These are phyloP conservation scores for Cardiospermum halicacabum DNA, from an alignment of 345 rosid species.

Conservation along the genomic window DNA sequence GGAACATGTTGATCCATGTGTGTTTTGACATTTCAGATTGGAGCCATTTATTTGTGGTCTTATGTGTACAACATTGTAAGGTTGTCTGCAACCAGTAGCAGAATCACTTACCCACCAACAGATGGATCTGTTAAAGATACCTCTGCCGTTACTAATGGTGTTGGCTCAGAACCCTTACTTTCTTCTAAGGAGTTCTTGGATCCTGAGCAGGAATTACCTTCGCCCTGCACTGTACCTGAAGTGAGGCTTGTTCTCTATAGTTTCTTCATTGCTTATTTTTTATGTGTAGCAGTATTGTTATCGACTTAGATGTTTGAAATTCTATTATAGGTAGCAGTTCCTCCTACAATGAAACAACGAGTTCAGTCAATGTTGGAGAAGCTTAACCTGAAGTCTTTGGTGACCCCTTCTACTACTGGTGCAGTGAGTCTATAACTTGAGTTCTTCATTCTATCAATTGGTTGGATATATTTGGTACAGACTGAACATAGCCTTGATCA, in stretches of 20 bases:
- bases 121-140: constrained; percentile 19
- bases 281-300: background rate
- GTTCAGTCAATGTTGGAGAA: constrained; percentile 15
- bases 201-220: constrained; percentile 8
- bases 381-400: constrained; percentile 39
- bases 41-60: constrained; percentile 61
- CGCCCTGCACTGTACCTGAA: constrained; percentile 9
- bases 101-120: background rate
- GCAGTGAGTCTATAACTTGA: constrained; percentile 32
- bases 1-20: constrained; percentile 4
- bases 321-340: constrained; percentile 24
- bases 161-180: constrained; percentile 41
- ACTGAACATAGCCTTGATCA: background rate
- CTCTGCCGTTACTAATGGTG: constrained; percentile 18
- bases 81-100: constrained; percentile 21
- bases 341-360: constrained; percentile 23
- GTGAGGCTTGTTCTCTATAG: constrained; percentile 17
- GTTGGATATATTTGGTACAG: background rate
- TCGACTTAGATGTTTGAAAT: constrained; percentile 13
- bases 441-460: background rate
- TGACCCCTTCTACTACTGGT: constrained; percentile 58
- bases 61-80: constrained; percentile 51
- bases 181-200: constrained; percentile 14
- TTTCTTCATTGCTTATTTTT: background rate
- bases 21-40: constrained; percentile 32